Base-by-base conservation (phyloP, 805 yeast species). In the Schwanniomyces sp. region DNA sequence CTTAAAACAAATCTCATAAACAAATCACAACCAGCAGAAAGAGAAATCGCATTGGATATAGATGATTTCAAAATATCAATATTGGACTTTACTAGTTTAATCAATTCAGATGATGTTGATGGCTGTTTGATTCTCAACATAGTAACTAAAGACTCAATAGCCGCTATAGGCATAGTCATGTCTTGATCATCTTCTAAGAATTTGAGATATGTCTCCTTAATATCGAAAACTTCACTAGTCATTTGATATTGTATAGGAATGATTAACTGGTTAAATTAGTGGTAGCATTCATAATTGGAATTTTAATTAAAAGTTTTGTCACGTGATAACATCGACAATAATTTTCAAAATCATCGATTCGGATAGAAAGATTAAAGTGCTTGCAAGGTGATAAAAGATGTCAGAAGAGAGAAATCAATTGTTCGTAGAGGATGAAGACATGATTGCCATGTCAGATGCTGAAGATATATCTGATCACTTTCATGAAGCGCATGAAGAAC, bases 131-230 rank as follows among this genome's bases (percentile, higher is more conserved):
- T 82, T 53, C 85, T 79, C 26, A 92, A 70, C 69, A 94, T 79
- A 7, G 94, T 87, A 25, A 94, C 96, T 40, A 94, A 74, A 10
- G 96, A 83, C 72, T 94, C 98, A 60, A 94, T 94, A 30, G 99
- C 99, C 38, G 99, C 99, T 29, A 94, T 89, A 1, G 99, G 99
- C 97, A 91, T 94, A 5, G 99, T 91, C 84, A 94, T 88, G 48
- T 94, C 98, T n/a, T 88, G 78, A 69, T 94, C 97, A 43, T 91
- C 96, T 55, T 80, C 82, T 52, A 94, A 75, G 64, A 89, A 91
- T 62, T 80, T 79, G 48, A 89, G 76, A 63, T 94, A 94, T 0
- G 92, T 82, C 56, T 81, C 76, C 40, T 85, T 90, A 56, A 94
- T 90, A 65, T 91, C 96, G 63, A 94, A 91, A 7, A 48, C 17